A percentile compares a stretch with the other conserved stretches of the same genome.
phyloP scores from a whole-genome alignment of 2,329 filamentous ascomycete species.

The Cordyceps tenuipes region DNA sequence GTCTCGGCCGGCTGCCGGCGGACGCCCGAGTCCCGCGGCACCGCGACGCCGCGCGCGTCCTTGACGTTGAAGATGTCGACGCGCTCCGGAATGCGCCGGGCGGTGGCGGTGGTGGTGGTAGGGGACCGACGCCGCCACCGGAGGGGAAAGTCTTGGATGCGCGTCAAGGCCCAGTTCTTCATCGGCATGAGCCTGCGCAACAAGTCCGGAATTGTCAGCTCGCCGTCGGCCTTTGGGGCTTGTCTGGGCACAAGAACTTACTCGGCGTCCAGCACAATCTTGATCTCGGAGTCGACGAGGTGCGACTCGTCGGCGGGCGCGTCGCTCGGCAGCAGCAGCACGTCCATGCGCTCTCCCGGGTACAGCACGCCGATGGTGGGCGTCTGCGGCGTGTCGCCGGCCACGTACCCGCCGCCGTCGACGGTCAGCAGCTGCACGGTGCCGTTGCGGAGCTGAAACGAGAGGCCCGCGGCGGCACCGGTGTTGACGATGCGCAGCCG shows the following conservation, averaged over 20 bases:
- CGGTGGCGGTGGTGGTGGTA: too few species aligned
- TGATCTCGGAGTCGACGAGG: neutral
- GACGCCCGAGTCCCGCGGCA: neutral
- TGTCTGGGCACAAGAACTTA: neutral
- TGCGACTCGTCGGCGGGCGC: neutral
- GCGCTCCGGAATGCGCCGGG: neutral
- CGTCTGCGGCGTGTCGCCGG: conserved; percentile 11
- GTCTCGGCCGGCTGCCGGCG: conserved; percentile 9
- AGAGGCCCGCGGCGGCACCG: conserved; percentile 13
- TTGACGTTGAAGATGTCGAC: conserved; percentile 3
- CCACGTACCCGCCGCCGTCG: conserved; percentile 15
- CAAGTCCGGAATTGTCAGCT: neutral
- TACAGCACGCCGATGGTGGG: conserved; percentile 16
- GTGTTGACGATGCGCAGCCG: conserved; percentile 13
- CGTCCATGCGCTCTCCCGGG: conserved; percentile 18
- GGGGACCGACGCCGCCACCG: neutral
- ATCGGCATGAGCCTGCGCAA: conserved; percentile 16
- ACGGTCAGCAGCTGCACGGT: conserved; percentile 15
- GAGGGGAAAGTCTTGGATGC: conserved; percentile 15
- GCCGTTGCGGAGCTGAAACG: conserved; percentile 12
- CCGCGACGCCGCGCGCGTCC: neutral
- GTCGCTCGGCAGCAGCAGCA: conserved; percentile 3
- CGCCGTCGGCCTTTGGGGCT: too few species aligned
- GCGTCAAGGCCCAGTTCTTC: conserved; percentile 16
- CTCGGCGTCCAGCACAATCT: conserved; percentile 11